phyloP scores from a whole-genome alignment of 2,329 filamentous ascomycete species.

The Cladophialophora psammophila region DNA sequence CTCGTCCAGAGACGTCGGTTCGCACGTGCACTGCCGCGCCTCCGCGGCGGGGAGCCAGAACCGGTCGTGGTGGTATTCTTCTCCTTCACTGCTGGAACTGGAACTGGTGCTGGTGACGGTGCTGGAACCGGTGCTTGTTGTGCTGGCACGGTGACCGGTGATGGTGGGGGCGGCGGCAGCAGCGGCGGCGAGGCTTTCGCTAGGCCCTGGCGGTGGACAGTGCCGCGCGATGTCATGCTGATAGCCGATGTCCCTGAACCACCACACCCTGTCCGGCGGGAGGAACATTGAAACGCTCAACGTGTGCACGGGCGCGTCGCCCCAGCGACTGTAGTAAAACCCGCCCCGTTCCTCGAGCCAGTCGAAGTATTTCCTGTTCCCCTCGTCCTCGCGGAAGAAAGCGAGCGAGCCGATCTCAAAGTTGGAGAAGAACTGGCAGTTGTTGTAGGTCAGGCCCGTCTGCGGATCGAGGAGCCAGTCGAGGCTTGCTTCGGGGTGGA shows the following conservation, averaged over 20 bases:
- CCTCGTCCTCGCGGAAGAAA: slow-evolving; percentile 58
- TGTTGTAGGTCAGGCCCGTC: slow-evolving; percentile 50
- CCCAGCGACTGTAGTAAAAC: slow-evolving; percentile 58
- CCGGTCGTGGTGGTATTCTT: neutral
- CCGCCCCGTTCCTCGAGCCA: slow-evolving; percentile 59
- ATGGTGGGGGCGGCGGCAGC: slow-evolving; percentile 29
- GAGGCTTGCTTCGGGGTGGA: slow-evolving; percentile 59
- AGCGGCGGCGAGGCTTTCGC: too few relatives aligned
- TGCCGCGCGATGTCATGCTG: slow-evolving; percentile 56
- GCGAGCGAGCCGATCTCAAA: slow-evolving; percentile 60
- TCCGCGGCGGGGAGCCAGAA: slow-evolving; percentile 1
- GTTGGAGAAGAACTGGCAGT: slow-evolving; percentile 60
- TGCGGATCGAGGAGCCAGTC: slow-evolving; percentile 57
- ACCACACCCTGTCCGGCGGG: slow-evolving; percentile 60
- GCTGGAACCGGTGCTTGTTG: neutral
- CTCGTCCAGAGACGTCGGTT: slow-evolving; percentile 55
- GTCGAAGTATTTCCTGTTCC: slow-evolving; percentile 56
- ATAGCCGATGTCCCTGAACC: slow-evolving; percentile 58
- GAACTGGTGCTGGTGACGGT: neutral
- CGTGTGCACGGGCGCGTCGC: slow-evolving; percentile 62
- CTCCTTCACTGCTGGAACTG: neutral
- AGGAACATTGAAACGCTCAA: slow-evolving; percentile 63
- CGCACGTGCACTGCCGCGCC: slow-evolving; percentile 49
- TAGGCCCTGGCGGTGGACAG: slow-evolving; percentile 30
- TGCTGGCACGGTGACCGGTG: slow-evolving; percentile 41